Conservation (phyloP, 2,329 filamentous ascomycete genomes). For the Phaeophleospora eucalypticola region DNA sequence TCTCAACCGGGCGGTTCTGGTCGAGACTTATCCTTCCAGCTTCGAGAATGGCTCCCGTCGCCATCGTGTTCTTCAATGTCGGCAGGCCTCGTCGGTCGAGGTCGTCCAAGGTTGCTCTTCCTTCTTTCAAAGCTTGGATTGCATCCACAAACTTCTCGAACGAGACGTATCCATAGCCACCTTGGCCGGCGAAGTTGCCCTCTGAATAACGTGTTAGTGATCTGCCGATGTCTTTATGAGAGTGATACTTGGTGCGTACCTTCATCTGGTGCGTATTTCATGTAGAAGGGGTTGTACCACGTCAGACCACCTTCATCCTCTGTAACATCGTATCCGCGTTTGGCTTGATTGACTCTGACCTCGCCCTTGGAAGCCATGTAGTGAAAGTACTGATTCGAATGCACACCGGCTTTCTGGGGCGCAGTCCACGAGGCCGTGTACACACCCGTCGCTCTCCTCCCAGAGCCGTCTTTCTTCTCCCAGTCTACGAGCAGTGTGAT, state of each 20-base stretch:
- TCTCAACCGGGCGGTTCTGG: slow-evolving; percentile 72
- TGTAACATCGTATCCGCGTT: slow-evolving; percentile 92
- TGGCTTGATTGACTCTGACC: slow-evolving; percentile 86
- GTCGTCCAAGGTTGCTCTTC: slow-evolving; percentile 65
- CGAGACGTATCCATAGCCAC: slow-evolving; percentile 87
- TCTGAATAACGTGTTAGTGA: slow-evolving; percentile 95
- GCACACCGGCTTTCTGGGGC: slow-evolving; percentile 87
- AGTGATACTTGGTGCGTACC: slow-evolving; percentile 70
- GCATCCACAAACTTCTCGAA: slow-evolving; percentile 96
- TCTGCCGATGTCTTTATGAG: slow-evolving; percentile 90
- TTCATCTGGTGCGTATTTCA: slow-evolving; percentile 25
- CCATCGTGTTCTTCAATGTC: slow-evolving; percentile 82
- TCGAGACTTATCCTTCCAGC: slow-evolving; percentile 81
- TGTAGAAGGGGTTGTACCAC: slow-evolving; percentile 72
- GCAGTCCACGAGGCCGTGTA: slow-evolving; percentile 96
- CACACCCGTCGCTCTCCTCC: slow-evolving; percentile 75
- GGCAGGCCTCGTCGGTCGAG: slow-evolving; percentile 77
- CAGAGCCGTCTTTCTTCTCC: slow-evolving; percentile 63
- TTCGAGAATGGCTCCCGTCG: slow-evolving; percentile 86
- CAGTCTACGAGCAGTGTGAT: slow-evolving; percentile 88
- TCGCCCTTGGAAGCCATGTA: slow-evolving; percentile 83
- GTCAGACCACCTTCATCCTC: slow-evolving; percentile 68
- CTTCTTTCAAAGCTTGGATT: slow-evolving; percentile 72
- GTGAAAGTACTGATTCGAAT: slow-evolving; percentile 96
- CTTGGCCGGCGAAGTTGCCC: slow-evolving; percentile 88